Percentiles rank a stretch among this genome's conserved stretches.
phyloP scores from a whole-genome alignment of 495 filamentous ascomycete genomes.

The Entonaema liquescens region DNA sequence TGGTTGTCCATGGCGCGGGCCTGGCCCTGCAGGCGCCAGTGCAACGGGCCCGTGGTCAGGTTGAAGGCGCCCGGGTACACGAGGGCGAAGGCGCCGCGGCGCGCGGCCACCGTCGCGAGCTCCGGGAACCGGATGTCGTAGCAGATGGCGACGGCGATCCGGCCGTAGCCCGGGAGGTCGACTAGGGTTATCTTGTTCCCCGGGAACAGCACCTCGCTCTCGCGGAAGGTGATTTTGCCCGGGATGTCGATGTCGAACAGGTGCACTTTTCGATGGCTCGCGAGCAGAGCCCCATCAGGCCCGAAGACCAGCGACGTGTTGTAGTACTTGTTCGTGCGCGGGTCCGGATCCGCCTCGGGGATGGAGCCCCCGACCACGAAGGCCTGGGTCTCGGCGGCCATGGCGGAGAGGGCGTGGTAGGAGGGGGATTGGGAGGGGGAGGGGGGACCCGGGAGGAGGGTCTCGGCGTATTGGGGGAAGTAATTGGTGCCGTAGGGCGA shows the following conservation, averaged over 20 bases:
- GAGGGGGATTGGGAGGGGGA: constrained; percentile 74
- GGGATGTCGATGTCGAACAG: constrained; percentile 99
- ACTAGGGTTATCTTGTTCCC: constrained; percentile 84
- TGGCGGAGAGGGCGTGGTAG: constrained; percentile 81
- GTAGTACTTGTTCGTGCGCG: constrained; percentile 73
- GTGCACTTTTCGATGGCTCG: constrained; percentile 91
- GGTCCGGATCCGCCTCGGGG: constrained; percentile 70
- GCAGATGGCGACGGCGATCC: constrained; percentile 88
- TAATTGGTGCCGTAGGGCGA: constrained; percentile 91
- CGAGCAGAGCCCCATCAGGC: constrained; percentile 78
- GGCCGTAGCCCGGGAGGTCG: constrained; percentile 85
- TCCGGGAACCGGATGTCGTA: constrained; percentile 98
- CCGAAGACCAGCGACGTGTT: constrained; percentile 90
- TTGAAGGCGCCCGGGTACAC: constrained; percentile 97
- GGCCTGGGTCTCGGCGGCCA: constrained; percentile 77
- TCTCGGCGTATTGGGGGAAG: constrained; percentile 93
- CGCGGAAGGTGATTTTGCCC: constrained; percentile 88
- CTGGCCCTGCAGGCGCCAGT: constrained; percentile 86
- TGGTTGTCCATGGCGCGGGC: constrained; percentile 95
- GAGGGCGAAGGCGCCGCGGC: constrained; percentile 75
- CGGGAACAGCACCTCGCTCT: constrained; percentile 86
- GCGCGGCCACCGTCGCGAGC: constrained; percentile 87
- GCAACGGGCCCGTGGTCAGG: constrained; percentile 86
- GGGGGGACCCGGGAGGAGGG: constrained; percentile 80
- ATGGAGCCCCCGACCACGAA: constrained; percentile 94